Evolutionary conservation across 306 rosid species (phyloP).

Genomic region (Acacia crassicarpa): DNA sequence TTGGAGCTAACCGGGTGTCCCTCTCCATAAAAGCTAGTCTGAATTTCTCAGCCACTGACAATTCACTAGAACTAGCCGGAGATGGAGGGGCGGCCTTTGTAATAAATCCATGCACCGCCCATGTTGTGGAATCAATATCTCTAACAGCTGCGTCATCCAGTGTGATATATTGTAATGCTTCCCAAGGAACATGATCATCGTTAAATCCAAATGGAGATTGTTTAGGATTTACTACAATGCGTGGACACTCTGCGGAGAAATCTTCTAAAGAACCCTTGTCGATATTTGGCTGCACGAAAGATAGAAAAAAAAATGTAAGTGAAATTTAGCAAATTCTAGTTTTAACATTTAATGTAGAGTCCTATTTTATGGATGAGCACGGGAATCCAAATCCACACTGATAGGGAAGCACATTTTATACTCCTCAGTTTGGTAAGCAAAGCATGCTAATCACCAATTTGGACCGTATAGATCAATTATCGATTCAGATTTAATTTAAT

Average conservation of each 20-base stretch:
- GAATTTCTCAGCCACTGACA: conserved; percentile 87
- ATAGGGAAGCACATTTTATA: neutral
- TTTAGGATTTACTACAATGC: conserved; percentile 74
- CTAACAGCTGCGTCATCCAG: conserved; percentile 57
- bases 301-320: neutral
- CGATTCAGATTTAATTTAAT: too few relatives aligned
- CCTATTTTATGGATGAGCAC: neutral
- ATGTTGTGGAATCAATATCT: conserved; percentile 72
- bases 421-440: too few relatives aligned
- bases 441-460: too few relatives aligned
- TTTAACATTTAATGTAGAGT: neutral
- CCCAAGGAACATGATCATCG: conserved; percentile 64
- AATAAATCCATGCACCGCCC: conserved; percentile 58
- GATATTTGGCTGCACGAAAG: conserved; percentile 66
- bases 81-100: conserved; percentile 35
- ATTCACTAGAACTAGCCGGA: conserved; percentile 44
- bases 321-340: conserved; percentile 1
- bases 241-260: conserved; percentile 73
- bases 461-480: too few relatives aligned
- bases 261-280: conserved; percentile 66
- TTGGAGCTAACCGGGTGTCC: conserved; percentile 81
- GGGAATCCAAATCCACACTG: neutral
- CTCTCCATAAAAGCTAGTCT: conserved; percentile 91
- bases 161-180: conserved; percentile 60
- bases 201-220: conserved; percentile 64